Base-by-base conservation (phyloP, 768 basidiomycete species). In the Macrolepiota albuminosa region DNA sequence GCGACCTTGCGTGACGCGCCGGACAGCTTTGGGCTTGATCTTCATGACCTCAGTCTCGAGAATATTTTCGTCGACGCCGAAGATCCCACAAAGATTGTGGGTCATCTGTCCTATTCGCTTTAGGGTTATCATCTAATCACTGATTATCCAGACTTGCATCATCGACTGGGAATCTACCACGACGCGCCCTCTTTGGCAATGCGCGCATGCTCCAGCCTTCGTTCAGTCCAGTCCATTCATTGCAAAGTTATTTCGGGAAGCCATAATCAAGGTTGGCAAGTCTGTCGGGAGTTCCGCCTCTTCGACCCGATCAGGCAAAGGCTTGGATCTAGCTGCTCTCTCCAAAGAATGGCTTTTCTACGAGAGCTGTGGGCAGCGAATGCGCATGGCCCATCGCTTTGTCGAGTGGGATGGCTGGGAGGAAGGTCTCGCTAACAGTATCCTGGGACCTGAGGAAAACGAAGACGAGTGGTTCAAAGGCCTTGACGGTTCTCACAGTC, bases 151-250 rank as follows among this genome's bases (percentile, higher is more conserved):
- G 92, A 89, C 90, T 1, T 90, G 89, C 66, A 83, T 94, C 59
- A 93, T 94, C 45, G 92, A 94, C 66, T 93, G 90, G 91, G 91
- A 94, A 69, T 90, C 91, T 16, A 93, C 91, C n/a, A 91, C 89
- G 11, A 91, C 86, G 9, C 81, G 92, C 14, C 92, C 91, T 4
- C 79, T 94, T 21, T 93, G 91, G 91, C 87, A 88, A 21, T 87
- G 85, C 60, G 89, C 92, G 0, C 91, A 94, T 67, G 78, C 92
- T 2, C 91, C 91, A 0, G 81, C 88, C 0, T 91, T 91, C 70
- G 80, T 91, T 24, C 88, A 89, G 64, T 83, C 84, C n/a, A 88
- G 86, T 60, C 84, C 87, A 0, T 91, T 91, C 76, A 84, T 87
- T 2, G 80, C 82, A 1, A 83, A 81, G 66, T 76, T 91, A 39